These are phyloP conservation scores for Wickerhamiella allomyrinae DNA, from an alignment of 805 yeast species.

Conservation along the genomic window DNA sequence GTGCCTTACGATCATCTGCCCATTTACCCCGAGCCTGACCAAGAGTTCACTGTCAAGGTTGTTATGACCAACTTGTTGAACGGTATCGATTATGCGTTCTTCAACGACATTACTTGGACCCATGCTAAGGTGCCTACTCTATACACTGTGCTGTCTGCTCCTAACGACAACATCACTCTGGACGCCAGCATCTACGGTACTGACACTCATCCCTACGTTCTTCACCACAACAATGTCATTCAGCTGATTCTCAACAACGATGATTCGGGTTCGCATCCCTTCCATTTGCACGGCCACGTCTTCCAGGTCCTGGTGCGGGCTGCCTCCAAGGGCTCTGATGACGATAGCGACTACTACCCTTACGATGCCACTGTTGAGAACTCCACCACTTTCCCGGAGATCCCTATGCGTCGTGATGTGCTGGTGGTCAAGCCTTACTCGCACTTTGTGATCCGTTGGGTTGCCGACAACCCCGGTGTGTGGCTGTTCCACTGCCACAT, in stretches of 20 bases:
- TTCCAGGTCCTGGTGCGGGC: constrained; percentile 69
- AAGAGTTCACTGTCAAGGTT: constrained; percentile 52
- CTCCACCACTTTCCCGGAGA: constrained; percentile 44
- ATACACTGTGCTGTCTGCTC: constrained; percentile 61
- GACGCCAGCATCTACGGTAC: constrained; percentile 63
- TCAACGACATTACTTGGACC: constrained; percentile 71
- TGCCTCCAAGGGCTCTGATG: constrained; percentile 39
- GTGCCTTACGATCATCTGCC: constrained; percentile 46
- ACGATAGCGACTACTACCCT: constrained; percentile 37
- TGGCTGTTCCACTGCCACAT: constrained; percentile 99
- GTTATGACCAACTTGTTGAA: constrained; percentile 69
- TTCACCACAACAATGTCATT: constrained; percentile 51
- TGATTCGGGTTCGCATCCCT: constrained; percentile 92
- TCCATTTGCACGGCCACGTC: constrained; percentile 90
- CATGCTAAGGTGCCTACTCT: constrained; percentile 79
- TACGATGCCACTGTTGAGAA: constrained; percentile 40
- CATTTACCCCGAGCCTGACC: constrained; percentile 50
- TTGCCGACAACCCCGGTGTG: constrained; percentile 92
- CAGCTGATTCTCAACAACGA: constrained; percentile 73
- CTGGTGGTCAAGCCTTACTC: constrained; percentile 71
- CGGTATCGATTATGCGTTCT: constrained; percentile 93
- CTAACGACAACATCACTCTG: constrained; percentile 30
- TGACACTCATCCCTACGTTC: constrained; percentile 61
- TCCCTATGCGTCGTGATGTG: constrained; percentile 78
- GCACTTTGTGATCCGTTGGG: constrained; percentile 71